Conservation (phyloP, 1,284 basidiomycete species). For the Puccinia novopanici region DNA sequence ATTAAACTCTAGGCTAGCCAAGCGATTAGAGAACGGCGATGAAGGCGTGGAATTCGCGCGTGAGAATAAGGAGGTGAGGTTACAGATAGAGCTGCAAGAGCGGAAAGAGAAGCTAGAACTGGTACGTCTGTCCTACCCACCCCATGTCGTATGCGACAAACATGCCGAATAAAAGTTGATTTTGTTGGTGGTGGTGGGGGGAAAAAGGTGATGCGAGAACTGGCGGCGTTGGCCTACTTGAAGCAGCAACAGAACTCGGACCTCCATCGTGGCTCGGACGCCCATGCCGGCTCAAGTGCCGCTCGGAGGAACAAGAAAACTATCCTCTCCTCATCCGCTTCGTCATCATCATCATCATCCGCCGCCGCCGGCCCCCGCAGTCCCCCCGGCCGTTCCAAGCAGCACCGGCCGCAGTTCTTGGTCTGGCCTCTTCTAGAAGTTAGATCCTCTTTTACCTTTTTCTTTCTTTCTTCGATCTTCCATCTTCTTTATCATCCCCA, state of each 20-base stretch:
- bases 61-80: slow-evolving; percentile 82
- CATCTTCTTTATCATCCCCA: too few species aligned
- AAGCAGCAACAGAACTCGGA: neutral
- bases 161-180: too few species aligned
- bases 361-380: neutral
- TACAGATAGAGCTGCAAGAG: slow-evolving; percentile 92
- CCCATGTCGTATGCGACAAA: too few species aligned
- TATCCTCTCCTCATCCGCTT: too few species aligned
- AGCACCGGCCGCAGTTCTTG: neutral
- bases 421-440: too few species aligned
- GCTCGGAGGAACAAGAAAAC: too few species aligned
- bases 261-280: too few species aligned
- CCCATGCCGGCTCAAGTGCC: too few species aligned
- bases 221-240: slow-evolving; percentile 46
- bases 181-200: neutral
- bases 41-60: slow-evolving; percentile 87
- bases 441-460: slow-evolving; percentile 57
- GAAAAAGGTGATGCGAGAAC: slow-evolving; percentile 43
- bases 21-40: slow-evolving; percentile 76
- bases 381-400: neutral
- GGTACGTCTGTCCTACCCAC: slow-evolving; percentile 63
- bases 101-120: slow-evolving; percentile 94
- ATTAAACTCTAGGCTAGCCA: slow-evolving; percentile 76
- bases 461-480: too few species aligned
- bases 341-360: neutral